Evolutionary conservation across 805 yeast species (phyloP).

Genomic region (Schwanniomyces sp.): DNA sequence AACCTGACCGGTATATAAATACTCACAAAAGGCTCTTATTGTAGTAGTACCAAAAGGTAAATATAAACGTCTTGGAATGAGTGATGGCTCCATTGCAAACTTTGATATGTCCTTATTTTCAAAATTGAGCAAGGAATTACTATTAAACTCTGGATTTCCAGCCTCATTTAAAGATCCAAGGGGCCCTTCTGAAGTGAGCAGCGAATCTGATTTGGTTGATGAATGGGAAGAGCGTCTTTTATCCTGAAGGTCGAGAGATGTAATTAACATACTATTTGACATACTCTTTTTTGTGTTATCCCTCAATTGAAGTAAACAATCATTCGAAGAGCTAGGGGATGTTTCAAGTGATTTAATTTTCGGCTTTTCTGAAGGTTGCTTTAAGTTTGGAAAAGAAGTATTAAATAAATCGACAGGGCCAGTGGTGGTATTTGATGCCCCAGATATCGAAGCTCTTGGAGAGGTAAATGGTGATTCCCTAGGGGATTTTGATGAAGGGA

Average conservation of each 20-base stretch:
- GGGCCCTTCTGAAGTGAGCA: neutral
- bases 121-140: conserved; percentile 25
- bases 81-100: conserved; percentile 54
- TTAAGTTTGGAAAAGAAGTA: conserved; percentile 19
- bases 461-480: conserved; percentile 41
- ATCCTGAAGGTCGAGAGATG: conserved; percentile 3
- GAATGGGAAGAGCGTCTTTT: neutral
- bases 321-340: conserved; percentile 4
- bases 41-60: conserved; percentile 65
- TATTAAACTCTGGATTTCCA: neutral
- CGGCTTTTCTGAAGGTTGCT: conserved; percentile 8
- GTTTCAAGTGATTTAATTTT: conserved; percentile 1
- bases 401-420: conserved; percentile 5
- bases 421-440: conserved; percentile 16
- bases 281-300: neutral
- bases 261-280: conserved; percentile 3
- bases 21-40: conserved; percentile 67
- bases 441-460: conserved; percentile 50
- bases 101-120: conserved; percentile 28
- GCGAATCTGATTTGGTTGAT: conserved; percentile 1
- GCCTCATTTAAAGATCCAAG: neutral
- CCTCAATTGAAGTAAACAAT: neutral
- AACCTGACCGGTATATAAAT: conserved; percentile 75
- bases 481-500: conserved; percentile 36
- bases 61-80: conserved; percentile 67